A percentile compares a stretch with the other conserved stretches of the same genome.
Evolutionary conservation across 176 grass and related monocot species (phyloP).

Genomic region (Oryza glaberrima): DNA sequence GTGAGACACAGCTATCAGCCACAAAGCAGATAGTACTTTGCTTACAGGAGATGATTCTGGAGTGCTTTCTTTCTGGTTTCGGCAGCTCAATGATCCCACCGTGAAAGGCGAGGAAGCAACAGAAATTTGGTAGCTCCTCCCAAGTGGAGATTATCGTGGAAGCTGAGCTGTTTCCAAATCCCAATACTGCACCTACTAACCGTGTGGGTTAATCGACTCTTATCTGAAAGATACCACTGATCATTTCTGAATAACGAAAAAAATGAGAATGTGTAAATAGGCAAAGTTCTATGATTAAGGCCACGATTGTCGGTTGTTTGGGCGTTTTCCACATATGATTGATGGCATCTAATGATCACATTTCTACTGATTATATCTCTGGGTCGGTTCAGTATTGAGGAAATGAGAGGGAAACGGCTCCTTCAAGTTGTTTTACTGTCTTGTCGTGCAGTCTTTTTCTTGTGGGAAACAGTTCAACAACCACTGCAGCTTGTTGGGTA

Average conservation of each 20-base stretch:
- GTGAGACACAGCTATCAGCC: slow-evolving; percentile 41
- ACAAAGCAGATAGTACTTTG: slow-evolving; percentile 33
- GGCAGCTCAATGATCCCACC: slow-evolving; percentile 1
- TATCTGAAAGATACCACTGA: slow-evolving; percentile 18
- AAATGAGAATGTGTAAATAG: background rate
- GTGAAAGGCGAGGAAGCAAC: slow-evolving; percentile 33
- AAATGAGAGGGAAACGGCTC: background rate
- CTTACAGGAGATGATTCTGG: slow-evolving; percentile 32
- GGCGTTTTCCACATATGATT: slow-evolving; percentile 19
- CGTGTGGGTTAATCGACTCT: slow-evolving; percentile 32
- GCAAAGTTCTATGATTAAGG: background rate
- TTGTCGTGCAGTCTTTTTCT: slow-evolving; percentile 17
- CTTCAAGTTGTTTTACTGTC: slow-evolving; percentile 14
- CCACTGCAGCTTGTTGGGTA: slow-evolving; percentile 12
- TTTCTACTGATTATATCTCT: slow-evolving; percentile 1
- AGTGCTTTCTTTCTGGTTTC: slow-evolving; percentile 28
- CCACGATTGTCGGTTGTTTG: slow-evolving; percentile 17
- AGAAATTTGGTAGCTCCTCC: slow-evolving; percentile 41
- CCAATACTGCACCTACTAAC: slow-evolving; percentile 12
- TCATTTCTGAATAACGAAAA: background rate
- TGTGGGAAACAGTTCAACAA: slow-evolving; percentile 43
- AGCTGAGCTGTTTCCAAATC: slow-evolving; percentile 45
- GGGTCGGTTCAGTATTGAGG: background rate
- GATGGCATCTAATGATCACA: slow-evolving; percentile 29
- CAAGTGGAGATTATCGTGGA: slow-evolving; percentile 37